A percentile compares a stretch with the other conserved stretches of the same genome.
Evolutionary conservation across 306 rosid species (phyloP).

Genomic region (Vicia sativa): DNA sequence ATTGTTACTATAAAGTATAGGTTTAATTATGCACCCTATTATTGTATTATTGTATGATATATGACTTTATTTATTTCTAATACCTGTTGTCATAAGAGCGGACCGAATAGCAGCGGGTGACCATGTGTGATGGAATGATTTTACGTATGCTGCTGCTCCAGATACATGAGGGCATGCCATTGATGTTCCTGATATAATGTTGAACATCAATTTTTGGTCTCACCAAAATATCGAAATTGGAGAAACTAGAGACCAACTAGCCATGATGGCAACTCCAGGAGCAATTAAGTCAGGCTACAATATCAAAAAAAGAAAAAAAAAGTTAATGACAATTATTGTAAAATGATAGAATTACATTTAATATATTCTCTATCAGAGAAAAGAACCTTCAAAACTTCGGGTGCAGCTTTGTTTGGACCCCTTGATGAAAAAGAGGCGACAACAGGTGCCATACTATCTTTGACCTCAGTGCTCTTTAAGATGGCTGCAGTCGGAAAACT

Average conservation of each 20-base stretch:
- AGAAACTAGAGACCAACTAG: background rate
- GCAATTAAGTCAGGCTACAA: background rate
- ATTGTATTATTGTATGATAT: too few relatives aligned
- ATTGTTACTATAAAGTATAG: too few relatives aligned
- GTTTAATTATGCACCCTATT: background rate
- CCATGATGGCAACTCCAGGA: background rate
- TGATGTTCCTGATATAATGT: background rate
- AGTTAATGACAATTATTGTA: background rate
- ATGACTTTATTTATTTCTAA: background rate
- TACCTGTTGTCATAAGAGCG: background rate
- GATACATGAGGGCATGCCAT: background rate
- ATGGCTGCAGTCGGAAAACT: constrained; percentile 43
- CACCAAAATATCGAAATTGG: background rate
- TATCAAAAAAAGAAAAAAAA: background rate
- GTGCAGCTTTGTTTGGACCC: background rate
- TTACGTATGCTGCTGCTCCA: background rate
- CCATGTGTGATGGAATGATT: background rate
- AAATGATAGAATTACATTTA: background rate
- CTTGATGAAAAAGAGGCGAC: constrained; percentile 17
- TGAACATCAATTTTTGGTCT: background rate
- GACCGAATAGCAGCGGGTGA: background rate
- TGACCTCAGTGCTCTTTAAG: constrained; percentile 25
- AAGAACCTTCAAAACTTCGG: background rate
- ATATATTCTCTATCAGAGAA: background rate
- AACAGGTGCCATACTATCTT: constrained; percentile 35